Conservation (phyloP, 768 basidiomycete genomes). For the Multifurca ochricompacta region DNA sequence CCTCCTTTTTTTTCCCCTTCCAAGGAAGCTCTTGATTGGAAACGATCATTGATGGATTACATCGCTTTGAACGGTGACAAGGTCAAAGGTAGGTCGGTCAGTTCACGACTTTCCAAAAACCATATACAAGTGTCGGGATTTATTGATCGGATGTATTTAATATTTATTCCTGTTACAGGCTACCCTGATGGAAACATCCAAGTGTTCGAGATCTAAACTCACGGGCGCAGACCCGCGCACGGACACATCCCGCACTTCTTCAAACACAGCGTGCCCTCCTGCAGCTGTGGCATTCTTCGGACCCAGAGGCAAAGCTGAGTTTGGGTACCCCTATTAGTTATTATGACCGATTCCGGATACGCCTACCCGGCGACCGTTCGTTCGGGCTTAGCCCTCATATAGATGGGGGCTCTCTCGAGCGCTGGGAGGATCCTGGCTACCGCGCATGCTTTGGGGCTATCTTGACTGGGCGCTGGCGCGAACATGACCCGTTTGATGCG, state of each 20-base stretch:
- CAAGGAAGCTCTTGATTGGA: conserved; percentile 57
- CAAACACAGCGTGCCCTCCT: conserved; percentile 50
- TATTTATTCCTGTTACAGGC: conserved; percentile 34
- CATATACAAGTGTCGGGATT: no score
- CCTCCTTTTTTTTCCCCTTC: neutral
- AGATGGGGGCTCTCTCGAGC: conserved; percentile 64
- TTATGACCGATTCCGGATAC: conserved; percentile 67
- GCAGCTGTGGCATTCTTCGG: conserved; percentile 49
- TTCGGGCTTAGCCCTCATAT: conserved; percentile 59
- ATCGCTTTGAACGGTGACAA: conserved; percentile 38
- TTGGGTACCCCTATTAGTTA: conserved; percentile 61
- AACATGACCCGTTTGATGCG: conserved; percentile 61
- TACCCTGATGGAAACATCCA: conserved; percentile 62
- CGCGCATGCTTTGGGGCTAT: conserved; percentile 55
- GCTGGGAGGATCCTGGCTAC: conserved; percentile 60
- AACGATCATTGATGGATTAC: conserved; percentile 45
- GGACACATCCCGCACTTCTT: conserved; percentile 55
- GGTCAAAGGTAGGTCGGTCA: conserved; percentile 38
- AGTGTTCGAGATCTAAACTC: conserved; percentile 72
- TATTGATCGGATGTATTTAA: no score
- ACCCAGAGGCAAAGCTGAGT: conserved; percentile 35
- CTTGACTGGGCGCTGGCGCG: conserved; percentile 51
- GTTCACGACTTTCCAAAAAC: no score
- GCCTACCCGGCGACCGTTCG: conserved; percentile 58
- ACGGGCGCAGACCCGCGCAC: conserved; percentile 52